Base-by-base conservation (phyloP, 108 stramenopile genomes). In the Pseudonitzschia multiseries region DNA sequence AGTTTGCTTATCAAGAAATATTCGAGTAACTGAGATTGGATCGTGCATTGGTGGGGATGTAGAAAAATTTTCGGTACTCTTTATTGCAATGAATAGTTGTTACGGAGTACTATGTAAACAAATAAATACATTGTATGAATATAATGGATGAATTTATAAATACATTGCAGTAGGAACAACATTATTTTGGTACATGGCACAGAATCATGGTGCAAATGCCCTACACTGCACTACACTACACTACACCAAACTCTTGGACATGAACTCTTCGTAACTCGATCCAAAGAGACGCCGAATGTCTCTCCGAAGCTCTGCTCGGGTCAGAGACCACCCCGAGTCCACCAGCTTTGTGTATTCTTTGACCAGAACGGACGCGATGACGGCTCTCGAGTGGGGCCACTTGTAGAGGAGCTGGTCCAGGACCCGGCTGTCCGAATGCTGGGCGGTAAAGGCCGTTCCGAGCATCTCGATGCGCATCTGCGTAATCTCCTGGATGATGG, bases 321-420 rank as follows among this genome's bases (percentile, higher is more conserved):
- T 84, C 4, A 57, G 42, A 27, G 40, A 46, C 86, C 91, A 92
- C 24, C 89, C 89, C 15, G 93, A 86, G 20, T 67, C 56, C 10
- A 76, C 26, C 32, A 84, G 29, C 50, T 92, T 89, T 13, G 36
- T 48, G 74, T 88, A 89, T 79, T 97, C 88, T 26, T 78, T 71
- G 20, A 67, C 63, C 52, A 97, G 62, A 0, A 91, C 94, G 15
- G 80, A 63, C 13, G 92, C 89, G 41, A 97, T 88, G 1, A 94
- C 85, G 3, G 81, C 81, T 22, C 95, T 76, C 21, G 91, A 92
- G 82, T 97, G 96, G 31, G 86, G 61, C 96, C 96, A 97, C 80
- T 97, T 97, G 87, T 97, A 97, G 18, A 97, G 32, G 0, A 97
- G 76, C 69, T 97, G 96, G 66, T 97, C 96, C 12, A 96, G 59